These are phyloP conservation scores for Saitoella complicata DNA, from an alignment of 805 yeast genomes.

Conservation along the genomic window DNA sequence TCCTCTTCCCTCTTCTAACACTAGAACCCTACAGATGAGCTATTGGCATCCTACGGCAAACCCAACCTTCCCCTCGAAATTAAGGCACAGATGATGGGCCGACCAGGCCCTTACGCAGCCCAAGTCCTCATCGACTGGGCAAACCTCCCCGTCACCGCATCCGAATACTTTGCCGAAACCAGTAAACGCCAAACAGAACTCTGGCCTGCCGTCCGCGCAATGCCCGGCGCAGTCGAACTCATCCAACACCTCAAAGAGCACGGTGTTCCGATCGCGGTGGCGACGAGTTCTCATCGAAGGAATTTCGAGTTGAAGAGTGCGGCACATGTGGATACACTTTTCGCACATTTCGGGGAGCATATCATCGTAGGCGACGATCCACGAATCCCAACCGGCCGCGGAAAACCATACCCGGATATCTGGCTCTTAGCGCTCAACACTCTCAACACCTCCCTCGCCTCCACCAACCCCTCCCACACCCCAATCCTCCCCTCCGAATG, in stretches of 20 bases:
- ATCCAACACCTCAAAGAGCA: constrained; percentile 34
- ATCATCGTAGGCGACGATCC: constrained; percentile 80
- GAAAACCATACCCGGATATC: constrained; percentile 89
- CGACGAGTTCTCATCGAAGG: constrained; percentile 58
- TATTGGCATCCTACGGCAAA: background rate
- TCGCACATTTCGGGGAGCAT: constrained; percentile 44
- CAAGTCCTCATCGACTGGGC: constrained; percentile 45
- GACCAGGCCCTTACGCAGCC: constrained; percentile 53
- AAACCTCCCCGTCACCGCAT: constrained; percentile 48
- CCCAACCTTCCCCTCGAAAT: background rate
- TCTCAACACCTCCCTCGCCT: constrained; percentile 37
- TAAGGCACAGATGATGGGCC: constrained; percentile 23
- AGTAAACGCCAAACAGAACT: constrained; percentile 33
- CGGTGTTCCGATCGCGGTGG: constrained; percentile 68
- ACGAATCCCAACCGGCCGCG: constrained; percentile 67
- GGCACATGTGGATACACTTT: constrained; percentile 42
- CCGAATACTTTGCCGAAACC: constrained; percentile 41
- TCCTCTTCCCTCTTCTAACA: background rate
- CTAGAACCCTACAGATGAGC: background rate
- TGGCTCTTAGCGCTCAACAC: constrained; percentile 69
- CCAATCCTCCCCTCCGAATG: constrained; percentile 60
- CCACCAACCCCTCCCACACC: constrained; percentile 18
- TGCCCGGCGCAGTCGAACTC: constrained; percentile 77
- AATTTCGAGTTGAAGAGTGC: constrained; percentile 59
- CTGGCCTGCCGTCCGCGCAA: constrained; percentile 50